These are phyloP conservation scores for Irpex sp. DNA, from an alignment of 1,284 basidiomycete species.

Conservation along the genomic window DNA sequence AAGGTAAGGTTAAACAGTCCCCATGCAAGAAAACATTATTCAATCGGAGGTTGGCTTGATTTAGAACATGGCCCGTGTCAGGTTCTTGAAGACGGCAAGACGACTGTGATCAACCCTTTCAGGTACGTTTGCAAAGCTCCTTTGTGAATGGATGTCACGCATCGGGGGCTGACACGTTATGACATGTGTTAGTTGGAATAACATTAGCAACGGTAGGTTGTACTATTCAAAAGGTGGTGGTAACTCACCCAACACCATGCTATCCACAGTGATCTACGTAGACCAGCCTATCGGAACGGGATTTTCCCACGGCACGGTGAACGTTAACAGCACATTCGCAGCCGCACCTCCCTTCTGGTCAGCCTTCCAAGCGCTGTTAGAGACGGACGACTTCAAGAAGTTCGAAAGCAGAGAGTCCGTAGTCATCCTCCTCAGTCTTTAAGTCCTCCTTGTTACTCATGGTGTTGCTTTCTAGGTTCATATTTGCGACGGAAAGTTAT, in stretches of 20 bases:
- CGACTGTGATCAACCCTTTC: conserved; percentile 51
- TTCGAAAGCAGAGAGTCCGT: conserved; percentile 55
- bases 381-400: conserved; percentile 55
- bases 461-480: conserved; percentile 39
- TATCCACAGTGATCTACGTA: conserved; percentile 62
- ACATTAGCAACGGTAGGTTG: conserved; percentile 55
- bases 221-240: not conserved
- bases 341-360: conserved; percentile 56
- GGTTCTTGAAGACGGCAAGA: conserved; percentile 49
- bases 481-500: conserved; percentile 65
- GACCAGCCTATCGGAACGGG: conserved; percentile 74
- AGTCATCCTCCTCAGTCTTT: not conserved
- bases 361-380: conserved; percentile 66
- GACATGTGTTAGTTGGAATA: conserved; percentile 54
- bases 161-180: not conserved
- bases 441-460: not conserved
- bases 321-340: conserved; percentile 50
- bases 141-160: not conserved
- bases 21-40: not conserved
- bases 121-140: conserved; percentile 29
- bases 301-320: conserved; percentile 58
- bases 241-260: not conserved
- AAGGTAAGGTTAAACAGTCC: conserved; percentile 32
- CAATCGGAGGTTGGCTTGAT: not conserved
- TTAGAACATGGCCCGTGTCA: conserved; percentile 59